phyloP scores from a whole-genome alignment of 2,329 filamentous ascomycete genomes.

The Talaromyces sp. region DNA sequence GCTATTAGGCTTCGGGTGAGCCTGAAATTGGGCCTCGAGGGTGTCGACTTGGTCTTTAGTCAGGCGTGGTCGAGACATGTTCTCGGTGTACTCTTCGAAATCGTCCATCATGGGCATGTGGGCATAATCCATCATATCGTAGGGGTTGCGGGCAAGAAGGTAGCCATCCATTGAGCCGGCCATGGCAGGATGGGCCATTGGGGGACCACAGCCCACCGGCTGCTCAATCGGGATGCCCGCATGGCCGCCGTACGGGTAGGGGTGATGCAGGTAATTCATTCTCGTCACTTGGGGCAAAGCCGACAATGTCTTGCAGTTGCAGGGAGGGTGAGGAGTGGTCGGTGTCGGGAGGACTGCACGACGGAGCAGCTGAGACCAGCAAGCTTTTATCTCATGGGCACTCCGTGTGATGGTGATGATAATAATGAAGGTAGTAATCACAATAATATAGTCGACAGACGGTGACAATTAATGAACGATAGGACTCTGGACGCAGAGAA shows the following conservation, averaged over 20 bases:
- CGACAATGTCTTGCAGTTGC: neutral
- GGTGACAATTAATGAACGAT: neutral
- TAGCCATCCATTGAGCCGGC: conserved; percentile 34
- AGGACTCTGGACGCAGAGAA: neutral
- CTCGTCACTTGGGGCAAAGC: neutral
- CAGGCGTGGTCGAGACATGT: conserved; percentile 43
- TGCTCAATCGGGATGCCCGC: conserved; percentile 33
- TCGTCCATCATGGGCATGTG: conserved; percentile 33
- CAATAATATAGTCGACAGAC: neutral
- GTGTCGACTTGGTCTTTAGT: conserved; percentile 49
- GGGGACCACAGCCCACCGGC: conserved; percentile 28
- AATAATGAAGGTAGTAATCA: neutral
- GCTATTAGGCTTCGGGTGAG: conserved; percentile 47
- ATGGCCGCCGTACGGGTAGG: conserved; percentile 31
- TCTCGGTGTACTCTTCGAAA: conserved; percentile 44
- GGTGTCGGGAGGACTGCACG: conserved; percentile 11
- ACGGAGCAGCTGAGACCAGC: conserved; percentile 12
- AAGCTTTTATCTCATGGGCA: conserved; percentile 12
- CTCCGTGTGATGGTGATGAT: neutral
- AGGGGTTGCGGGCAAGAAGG: conserved; percentile 31
- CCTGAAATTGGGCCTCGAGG: conserved; percentile 45
- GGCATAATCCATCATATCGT: conserved; percentile 38
- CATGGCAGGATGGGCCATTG: conserved; percentile 33
- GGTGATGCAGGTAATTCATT: conserved; percentile 33
- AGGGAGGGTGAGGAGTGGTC: neutral